A percentile compares a stretch with the other conserved stretches of the same genome.
Conservation (phyloP, 2,329 filamentous ascomycete genomes). For the Cytospora paraplurivora region DNA sequence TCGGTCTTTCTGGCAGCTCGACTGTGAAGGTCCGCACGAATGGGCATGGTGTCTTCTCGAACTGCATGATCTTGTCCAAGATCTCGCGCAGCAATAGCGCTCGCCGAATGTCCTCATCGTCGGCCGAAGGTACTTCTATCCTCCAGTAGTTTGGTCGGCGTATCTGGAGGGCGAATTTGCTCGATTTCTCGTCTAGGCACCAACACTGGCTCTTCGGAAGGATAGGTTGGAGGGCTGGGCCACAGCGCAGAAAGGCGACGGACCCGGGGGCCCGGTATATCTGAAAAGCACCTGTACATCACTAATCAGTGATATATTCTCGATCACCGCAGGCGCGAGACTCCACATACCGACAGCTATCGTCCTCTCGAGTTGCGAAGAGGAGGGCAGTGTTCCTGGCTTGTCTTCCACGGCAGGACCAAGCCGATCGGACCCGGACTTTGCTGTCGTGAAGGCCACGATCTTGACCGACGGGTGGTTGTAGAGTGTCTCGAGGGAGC, state of each 20-base stretch:
- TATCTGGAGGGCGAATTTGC: constrained; percentile 82
- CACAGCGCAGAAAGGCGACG: constrained; percentile 85
- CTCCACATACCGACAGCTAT: constrained; percentile 71
- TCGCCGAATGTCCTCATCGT: constrained; percentile 63
- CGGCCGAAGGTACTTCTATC: constrained; percentile 76
- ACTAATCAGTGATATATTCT: neutral
- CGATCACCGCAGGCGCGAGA: neutral
- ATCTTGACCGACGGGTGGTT: constrained; percentile 74
- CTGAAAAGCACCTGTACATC: constrained; percentile 54
- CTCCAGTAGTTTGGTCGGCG: constrained; percentile 84
- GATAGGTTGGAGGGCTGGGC: constrained; percentile 80
- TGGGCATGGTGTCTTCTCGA: constrained; percentile 86
- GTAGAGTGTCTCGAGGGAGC: constrained; percentile 70
- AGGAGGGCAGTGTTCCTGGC: constrained; percentile 70
- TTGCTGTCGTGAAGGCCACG: constrained; percentile 51
- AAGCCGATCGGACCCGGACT: constrained; percentile 33
- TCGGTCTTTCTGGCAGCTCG: constrained; percentile 68
- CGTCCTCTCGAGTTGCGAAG: constrained; percentile 75
- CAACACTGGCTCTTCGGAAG: constrained; percentile 89
- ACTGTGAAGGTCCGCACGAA: constrained; percentile 79
- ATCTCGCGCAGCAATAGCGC: constrained; percentile 70
- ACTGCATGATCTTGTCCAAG: constrained; percentile 73
- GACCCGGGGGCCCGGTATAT: constrained; percentile 87
- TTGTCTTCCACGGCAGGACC: constrained; percentile 45
- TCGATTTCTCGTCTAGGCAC: constrained; percentile 83